Evolutionary conservation across 1,139 yeast genomes (phyloP), one percentile per base, ranked within the genome.

Genomic region (Schwanniomyces etchellsii): DNA sequence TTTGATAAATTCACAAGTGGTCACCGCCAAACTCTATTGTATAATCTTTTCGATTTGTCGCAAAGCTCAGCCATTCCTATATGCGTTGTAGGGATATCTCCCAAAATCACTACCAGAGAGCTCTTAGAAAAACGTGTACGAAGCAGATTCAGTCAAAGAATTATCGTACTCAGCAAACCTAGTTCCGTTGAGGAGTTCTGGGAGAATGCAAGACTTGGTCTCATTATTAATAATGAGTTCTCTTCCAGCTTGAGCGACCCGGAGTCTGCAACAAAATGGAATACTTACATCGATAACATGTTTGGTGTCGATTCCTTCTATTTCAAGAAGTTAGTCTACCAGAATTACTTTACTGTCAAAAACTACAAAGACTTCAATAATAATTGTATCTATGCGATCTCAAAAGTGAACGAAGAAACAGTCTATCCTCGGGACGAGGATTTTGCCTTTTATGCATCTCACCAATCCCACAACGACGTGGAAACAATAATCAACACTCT

Each of bases 121-220:
- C 65, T 77, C 41, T 63, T 91, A 33, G 99, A 93, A 50, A 91
- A 89, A 48, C 70, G 99, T 43, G 97, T 93, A 1, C 73, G 88
- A 43, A 81, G 94, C 35, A 64, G 99, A 38, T 91, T 89, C 53
- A 80, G 94, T 20, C 96, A 89, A 49, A 60, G 95, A 31, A 60
- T 83, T 2, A 68, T 85, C 20, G 67, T 74, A 21, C 62, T 86
- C 27, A 70, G 71, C 26, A 78, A 77, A 32, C 64, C 81, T 1
- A 42, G 44, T 2, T 52, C 55, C 4, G 39, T 74, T 2, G 70
- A 66, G 1, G 66, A 62, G 4, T 80, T 75, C 40, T 64, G 58
- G 58, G 28, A 37, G 2, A 50, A 56, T 30, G 63, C 63, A 13
- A 47, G 50, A 26, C 34, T 50, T 11, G 50, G 52, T 5, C 45